A percentile compares a stretch with the other conserved stretches of the same genome.
phyloP scores from a whole-genome alignment of 2,329 filamentous ascomycete genomes.

The Paecilomyces dactylethromorphus region DNA sequence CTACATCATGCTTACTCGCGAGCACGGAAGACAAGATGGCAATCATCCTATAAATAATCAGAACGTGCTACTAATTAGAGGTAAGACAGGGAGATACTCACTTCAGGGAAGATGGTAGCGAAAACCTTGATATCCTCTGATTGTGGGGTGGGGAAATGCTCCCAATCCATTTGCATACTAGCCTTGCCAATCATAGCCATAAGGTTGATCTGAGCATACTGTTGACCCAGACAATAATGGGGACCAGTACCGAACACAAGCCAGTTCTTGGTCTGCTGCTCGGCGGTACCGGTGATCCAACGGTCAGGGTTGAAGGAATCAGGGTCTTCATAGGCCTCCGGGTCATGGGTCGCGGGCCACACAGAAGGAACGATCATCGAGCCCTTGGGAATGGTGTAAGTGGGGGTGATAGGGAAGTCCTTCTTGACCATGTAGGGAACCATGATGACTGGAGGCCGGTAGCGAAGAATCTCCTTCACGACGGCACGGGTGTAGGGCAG shows the following conservation, averaged over 20 bases:
- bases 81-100: conserved; percentile 40
- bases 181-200: conserved; percentile 88
- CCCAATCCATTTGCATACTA: conserved; percentile 79
- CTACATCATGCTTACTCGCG: conserved; percentile 23
- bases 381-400: conserved; percentile 89
- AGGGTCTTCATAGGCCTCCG: conserved; percentile 84
- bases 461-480: conserved; percentile 84
- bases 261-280: conserved; percentile 91
- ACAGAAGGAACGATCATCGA: conserved; percentile 92
- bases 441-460: conserved; percentile 94
- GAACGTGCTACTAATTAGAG: conserved; percentile 4
- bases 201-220: conserved; percentile 82
- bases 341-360: conserved; percentile 85
- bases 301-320: conserved; percentile 85
- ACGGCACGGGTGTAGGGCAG: conserved; percentile 88
- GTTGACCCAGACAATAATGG: conserved; percentile 93
- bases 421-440: conserved; percentile 94
- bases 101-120: conserved; percentile 95
- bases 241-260: conserved; percentile 92
- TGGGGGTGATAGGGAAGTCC: conserved; percentile 79
- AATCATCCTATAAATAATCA: conserved; percentile 61
- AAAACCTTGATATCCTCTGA: conserved; percentile 98
- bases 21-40: conserved; percentile 64
- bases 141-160: conserved; percentile 72
- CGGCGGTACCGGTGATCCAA: conserved; percentile 84